phyloP scores from a whole-genome alignment of 2,329 filamentous ascomycete species.

The Dothistroma septosporum region DNA sequence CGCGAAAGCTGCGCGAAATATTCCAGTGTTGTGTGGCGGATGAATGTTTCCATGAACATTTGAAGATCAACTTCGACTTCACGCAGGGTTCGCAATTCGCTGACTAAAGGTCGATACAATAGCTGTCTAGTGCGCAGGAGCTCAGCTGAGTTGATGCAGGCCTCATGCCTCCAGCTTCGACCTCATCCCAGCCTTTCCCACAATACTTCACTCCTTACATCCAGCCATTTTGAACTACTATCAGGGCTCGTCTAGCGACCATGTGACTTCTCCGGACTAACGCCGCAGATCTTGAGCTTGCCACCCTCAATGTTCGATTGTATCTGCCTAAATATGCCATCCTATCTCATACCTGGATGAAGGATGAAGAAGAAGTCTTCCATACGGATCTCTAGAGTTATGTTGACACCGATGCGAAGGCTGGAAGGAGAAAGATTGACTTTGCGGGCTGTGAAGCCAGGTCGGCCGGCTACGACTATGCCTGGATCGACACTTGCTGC shows the following conservation, averaged over 20 bases:
- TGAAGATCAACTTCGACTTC: neutral
- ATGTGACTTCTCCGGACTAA: neutral
- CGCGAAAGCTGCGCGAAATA: neutral
- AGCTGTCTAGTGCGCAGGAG: too few relatives aligned
- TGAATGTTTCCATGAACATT: neutral
- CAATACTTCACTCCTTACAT: neutral
- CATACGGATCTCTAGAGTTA: neutral
- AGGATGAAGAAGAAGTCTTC: neutral
- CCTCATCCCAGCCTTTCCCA: neutral
- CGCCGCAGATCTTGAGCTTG: neutral
- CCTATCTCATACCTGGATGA: constrained; percentile 3
- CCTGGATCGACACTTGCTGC: constrained; percentile 7
- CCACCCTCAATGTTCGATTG: neutral
- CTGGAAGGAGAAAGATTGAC: neutral
- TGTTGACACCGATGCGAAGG: neutral
- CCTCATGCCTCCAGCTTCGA: neutral
- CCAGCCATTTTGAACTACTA: neutral
- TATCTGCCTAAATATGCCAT: constrained; percentile 1
- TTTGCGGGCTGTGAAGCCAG: neutral
- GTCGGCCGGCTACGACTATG: neutral
- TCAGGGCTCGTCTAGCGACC: neutral
- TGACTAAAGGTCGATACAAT: neutral
- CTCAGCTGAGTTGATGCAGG: too few relatives aligned
- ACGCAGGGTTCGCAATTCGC: neutral
- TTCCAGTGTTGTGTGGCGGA: neutral